phyloP scores from a whole-genome alignment of 2,329 filamentous ascomycete species.

The Aureobasidium sp. region DNA sequence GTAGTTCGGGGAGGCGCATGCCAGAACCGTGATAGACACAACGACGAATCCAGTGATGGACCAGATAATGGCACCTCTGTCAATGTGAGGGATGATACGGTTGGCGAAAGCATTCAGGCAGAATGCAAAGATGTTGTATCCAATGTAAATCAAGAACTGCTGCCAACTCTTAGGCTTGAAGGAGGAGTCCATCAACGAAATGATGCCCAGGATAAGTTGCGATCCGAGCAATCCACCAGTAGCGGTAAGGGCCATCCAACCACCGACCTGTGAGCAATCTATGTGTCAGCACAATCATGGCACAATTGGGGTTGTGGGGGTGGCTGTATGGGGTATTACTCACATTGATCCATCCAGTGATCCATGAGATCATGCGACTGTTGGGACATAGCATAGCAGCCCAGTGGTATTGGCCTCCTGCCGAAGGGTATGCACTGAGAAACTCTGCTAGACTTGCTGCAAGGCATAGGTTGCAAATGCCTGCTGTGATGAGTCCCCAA shows the following conservation, averaged over 20 bases:
- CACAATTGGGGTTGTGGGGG: not conserved
- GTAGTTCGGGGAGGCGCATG: conserved; percentile 57
- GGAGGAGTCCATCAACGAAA: conserved; percentile 50
- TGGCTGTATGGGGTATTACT: not conserved
- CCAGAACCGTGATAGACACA: conserved; percentile 60
- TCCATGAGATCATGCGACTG: conserved; percentile 56
- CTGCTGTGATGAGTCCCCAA: conserved; percentile 53
- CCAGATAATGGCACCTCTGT: conserved; percentile 63
- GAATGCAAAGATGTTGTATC: conserved; percentile 52
- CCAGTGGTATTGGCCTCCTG: conserved; percentile 54
- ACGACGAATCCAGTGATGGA: conserved; percentile 59
- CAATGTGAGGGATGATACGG: conserved; percentile 53
- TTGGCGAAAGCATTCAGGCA: conserved; percentile 58
- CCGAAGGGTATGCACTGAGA: conserved; percentile 46
- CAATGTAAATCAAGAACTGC: conserved; percentile 64
- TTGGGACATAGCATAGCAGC: conserved; percentile 56
- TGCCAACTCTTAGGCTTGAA: conserved; percentile 57
- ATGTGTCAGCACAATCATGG: not conserved
- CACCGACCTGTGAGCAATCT: conserved; percentile 38
- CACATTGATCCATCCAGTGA: conserved; percentile 61
- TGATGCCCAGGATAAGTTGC: conserved; percentile 57
- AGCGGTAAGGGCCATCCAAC: conserved; percentile 61
- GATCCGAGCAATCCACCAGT: conserved; percentile 60
- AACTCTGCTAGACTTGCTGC: conserved; percentile 61
- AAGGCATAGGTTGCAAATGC: conserved; percentile 61